Conservation (phyloP, 2,329 filamentous ascomycete genomes). For the Paradendryphiella salina region DNA sequence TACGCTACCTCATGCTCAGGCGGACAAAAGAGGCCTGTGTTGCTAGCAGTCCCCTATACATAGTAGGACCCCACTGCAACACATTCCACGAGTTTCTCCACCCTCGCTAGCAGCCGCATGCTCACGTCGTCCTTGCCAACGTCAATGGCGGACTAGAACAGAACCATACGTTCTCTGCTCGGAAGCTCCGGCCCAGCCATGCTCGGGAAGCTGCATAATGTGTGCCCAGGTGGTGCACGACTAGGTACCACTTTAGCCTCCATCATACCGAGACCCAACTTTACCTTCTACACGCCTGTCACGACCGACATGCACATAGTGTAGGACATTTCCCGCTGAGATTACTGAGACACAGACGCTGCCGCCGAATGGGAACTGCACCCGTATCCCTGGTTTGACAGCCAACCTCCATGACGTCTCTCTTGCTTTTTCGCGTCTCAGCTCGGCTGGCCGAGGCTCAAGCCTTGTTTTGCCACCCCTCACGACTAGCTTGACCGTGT, state of each 20-base stretch:
- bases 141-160: background rate
- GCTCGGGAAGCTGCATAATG: constrained; percentile 1
- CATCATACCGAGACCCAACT: constrained; percentile 2
- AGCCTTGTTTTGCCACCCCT: constrained; percentile 8
- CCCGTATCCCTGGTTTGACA: constrained; percentile 24
- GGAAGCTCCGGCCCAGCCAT: background rate
- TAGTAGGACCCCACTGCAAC: constrained; percentile 1
- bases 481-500: background rate
- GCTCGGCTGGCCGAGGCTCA: constrained; percentile 1
- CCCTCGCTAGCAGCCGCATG: background rate
- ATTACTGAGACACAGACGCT: background rate
- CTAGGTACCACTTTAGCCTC: constrained; percentile 5
- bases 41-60: constrained; percentile 2
- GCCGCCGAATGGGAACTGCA: constrained; percentile 20
- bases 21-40: background rate
- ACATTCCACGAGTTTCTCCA: constrained; percentile 3
- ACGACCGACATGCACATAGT: constrained; percentile 3
- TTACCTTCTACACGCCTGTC: constrained; percentile 3
- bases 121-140: background rate
- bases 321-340: constrained; percentile 7
- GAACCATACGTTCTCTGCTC: background rate
- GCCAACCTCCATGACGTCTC: background rate
- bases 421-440: constrained; percentile 3
- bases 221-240: background rate
- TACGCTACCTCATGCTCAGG: background rate